Percentiles rank a stretch among this genome's conserved stretches.
Conservation (phyloP, 2,329 filamentous ascomycete genomes). For the Penicillium freii region DNA sequence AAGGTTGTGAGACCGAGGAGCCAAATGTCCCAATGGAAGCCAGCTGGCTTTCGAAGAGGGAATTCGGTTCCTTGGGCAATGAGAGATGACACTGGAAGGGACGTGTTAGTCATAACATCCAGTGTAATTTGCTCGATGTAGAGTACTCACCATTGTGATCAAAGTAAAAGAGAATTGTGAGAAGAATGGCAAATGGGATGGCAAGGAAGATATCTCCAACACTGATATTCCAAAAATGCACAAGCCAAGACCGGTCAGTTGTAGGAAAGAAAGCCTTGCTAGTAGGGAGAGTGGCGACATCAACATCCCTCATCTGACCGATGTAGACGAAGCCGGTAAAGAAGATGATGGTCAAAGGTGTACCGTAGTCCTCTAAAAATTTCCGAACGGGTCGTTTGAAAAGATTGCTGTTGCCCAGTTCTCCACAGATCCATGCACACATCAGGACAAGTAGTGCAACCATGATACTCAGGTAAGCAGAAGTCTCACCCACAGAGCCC, state of each 20-base stretch:
- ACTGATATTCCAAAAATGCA: constrained; percentile 75
- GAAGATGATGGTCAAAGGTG: constrained; percentile 77
- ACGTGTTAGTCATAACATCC: not conserved
- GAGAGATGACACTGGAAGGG: constrained; percentile 68
- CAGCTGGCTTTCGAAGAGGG: constrained; percentile 74
- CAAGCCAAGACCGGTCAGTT: constrained; percentile 68
- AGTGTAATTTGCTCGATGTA: not conserved
- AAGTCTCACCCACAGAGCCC: constrained; percentile 57
- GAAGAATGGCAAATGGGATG: constrained; percentile 78
- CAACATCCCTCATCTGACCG: constrained; percentile 71
- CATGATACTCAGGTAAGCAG: constrained; percentile 72
- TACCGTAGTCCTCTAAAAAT: constrained; percentile 88
- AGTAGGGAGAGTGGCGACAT: constrained; percentile 70
- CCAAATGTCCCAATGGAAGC: constrained; percentile 84
- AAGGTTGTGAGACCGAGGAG: constrained; percentile 76
- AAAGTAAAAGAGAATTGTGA: constrained; percentile 86
- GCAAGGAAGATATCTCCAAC: constrained; percentile 76
- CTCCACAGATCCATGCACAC: constrained; percentile 70
- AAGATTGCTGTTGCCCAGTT: constrained; percentile 67
- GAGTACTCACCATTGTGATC: constrained; percentile 71
- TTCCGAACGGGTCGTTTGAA: constrained; percentile 74
- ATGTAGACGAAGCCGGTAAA: constrained; percentile 88
- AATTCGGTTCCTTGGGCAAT: constrained; percentile 83
- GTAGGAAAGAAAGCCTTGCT: constrained; percentile 78
- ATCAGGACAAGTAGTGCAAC: constrained; percentile 75